phyloP scores from a whole-genome alignment of 139 green algal species.

The Pleodorina starrii region DNA sequence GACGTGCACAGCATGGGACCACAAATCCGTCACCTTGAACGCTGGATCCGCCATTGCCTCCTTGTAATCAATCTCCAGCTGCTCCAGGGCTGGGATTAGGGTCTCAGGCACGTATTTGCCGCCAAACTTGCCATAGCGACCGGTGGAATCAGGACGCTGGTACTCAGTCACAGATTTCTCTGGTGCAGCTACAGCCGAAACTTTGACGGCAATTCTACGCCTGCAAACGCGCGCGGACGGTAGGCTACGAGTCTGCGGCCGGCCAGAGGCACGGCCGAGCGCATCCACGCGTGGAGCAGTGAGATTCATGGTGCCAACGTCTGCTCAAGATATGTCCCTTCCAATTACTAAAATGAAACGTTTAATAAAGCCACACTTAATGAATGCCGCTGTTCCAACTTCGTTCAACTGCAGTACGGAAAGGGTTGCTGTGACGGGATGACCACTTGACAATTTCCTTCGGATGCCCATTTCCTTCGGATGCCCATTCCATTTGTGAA shows the following conservation, averaged over 20 bases:
- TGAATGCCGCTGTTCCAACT: too few species aligned
- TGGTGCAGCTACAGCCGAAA: conserved; percentile 38
- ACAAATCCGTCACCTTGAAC: conserved; percentile 76
- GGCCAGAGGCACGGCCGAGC: not conserved
- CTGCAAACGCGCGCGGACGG: not conserved
- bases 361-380: not conserved
- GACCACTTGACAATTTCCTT: too few species aligned
- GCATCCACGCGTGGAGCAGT: conserved; percentile 10
- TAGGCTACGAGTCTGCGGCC: not conserved
- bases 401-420: too few species aligned
- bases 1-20: not conserved
- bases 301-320: not conserved
- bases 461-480: too few species aligned
- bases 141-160: conserved; percentile 81
- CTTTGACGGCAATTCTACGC: not conserved
- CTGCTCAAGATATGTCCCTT: not conserved
- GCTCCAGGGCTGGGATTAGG: conserved; percentile 91
- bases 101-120: conserved; percentile 99
- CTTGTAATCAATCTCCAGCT: conserved; percentile 91
- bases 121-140: conserved; percentile 92
- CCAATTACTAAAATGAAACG: not conserved
- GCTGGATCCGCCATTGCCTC: conserved; percentile 74
- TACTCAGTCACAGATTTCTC: conserved; percentile 44
- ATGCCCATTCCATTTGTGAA: too few species aligned
- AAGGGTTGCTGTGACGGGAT: too few species aligned